Percentiles rank a stretch among this genome's conserved stretches.
These are phyloP conservation scores for Aspergillus jensenii DNA, from an alignment of 2,329 filamentous ascomycete species.

Conservation along the genomic window DNA sequence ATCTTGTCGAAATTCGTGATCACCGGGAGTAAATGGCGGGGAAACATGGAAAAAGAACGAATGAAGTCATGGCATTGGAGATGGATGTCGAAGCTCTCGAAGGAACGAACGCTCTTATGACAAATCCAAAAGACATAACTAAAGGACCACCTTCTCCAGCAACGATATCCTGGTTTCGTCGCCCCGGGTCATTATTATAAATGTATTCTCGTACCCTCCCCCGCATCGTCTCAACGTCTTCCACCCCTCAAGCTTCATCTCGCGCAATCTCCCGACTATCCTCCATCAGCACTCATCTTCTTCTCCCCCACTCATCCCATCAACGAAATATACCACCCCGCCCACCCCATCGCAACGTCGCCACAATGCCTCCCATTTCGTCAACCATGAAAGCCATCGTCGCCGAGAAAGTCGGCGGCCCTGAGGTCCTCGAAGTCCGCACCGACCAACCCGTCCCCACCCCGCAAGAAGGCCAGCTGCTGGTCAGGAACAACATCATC, in stretches of 20 bases:
- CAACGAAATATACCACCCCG: neutral
- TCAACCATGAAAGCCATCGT: constrained; percentile 72
- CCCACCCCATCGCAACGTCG: constrained; percentile 29
- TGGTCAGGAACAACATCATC: constrained; percentile 76
- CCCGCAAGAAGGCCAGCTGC: constrained; percentile 67
- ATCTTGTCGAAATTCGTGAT: too few relatives aligned
- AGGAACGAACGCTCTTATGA: neutral
- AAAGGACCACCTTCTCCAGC: neutral
- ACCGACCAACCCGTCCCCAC: constrained; percentile 70
- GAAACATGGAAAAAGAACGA: neutral
- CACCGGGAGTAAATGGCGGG: neutral
- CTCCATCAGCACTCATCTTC: constrained; percentile 5
- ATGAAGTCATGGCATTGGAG: neutral
- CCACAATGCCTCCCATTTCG: constrained; percentile 50
- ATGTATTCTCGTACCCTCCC: constrained; percentile 2
- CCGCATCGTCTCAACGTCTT: neutral
- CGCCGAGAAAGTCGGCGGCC: constrained; percentile 69
- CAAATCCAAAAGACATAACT: constrained; percentile 5
- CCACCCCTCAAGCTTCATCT: constrained; percentile 1
- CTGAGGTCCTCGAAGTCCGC: constrained; percentile 70
- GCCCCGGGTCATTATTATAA: neutral
- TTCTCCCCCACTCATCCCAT: constrained; percentile 4
- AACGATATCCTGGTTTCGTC: too few relatives aligned
- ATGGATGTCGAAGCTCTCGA: neutral
- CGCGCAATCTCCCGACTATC: constrained; percentile 5